Percentiles rank a stretch among this genome's conserved stretches.
Evolutionary conservation across 371 early-diverging fungal species (phyloP).

Genomic region (Mucor sp.): DNA sequence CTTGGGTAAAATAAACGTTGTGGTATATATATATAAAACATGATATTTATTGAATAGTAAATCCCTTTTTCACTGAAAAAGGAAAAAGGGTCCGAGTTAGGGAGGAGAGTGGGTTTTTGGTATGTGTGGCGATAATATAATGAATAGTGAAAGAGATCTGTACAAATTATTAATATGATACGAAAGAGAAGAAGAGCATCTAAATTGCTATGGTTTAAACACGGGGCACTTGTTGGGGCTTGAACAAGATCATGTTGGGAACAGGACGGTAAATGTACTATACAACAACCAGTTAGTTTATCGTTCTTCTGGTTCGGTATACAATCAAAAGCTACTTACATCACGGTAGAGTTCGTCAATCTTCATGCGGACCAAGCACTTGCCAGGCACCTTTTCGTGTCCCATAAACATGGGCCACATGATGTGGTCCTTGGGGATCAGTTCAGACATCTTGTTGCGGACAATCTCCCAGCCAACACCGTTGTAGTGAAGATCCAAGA

Average conservation of each 20-base stretch:
- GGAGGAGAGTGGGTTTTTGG: background rate
- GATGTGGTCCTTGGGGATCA: slow-evolving; percentile 51
- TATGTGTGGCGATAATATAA: background rate
- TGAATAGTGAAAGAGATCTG: background rate
- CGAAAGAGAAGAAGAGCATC: background rate
- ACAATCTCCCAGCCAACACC: slow-evolving; percentile 71
- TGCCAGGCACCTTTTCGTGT: slow-evolving; percentile 48
- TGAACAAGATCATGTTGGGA: slow-evolving; percentile 65
- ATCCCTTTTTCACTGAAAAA: background rate
- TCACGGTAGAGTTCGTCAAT: slow-evolving; percentile 69
- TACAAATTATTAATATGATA: background rate
- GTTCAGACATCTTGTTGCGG: slow-evolving; percentile 44
- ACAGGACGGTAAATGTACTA: slow-evolving; percentile 66
- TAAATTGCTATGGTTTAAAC: background rate
- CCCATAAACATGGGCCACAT: slow-evolving; percentile 55
- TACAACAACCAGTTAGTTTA: slow-evolving; percentile 1
- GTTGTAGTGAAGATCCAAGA: slow-evolving; percentile 63
- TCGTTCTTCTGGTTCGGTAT: too few species aligned
- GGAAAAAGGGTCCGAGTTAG: background rate
- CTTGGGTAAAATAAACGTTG: background rate
- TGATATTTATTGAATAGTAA: background rate
- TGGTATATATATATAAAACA: background rate
- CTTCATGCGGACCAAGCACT: slow-evolving; percentile 74
- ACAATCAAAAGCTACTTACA: slow-evolving; percentile 48
- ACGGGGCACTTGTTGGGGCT: slow-evolving; percentile 28